Conservation (phyloP, 768 basidiomycete species). For the Inosperma sp. region DNA sequence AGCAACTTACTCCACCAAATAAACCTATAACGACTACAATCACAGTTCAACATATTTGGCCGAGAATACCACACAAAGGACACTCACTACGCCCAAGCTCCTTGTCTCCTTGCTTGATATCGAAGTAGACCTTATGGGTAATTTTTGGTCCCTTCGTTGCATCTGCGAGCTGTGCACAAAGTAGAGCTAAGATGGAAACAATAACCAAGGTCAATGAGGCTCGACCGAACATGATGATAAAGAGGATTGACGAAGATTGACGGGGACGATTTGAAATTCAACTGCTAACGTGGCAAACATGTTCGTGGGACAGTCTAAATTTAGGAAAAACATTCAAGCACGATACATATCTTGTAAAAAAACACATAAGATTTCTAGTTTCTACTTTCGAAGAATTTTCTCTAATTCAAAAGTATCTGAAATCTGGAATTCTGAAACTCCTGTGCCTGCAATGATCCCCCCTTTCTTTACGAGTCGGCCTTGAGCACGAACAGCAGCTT, state of each 20-base stretch:
- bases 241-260: conserved; percentile 8
- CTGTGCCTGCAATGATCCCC: conserved; percentile 67
- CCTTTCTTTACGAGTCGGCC: conserved; percentile 77
- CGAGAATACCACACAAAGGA: conserved; percentile 8
- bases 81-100: conserved; percentile 72
- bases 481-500: conserved; percentile 74
- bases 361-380: background rate
- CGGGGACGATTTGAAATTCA: conserved; percentile 15
- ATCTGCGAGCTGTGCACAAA: conserved; percentile 68
- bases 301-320: background rate
- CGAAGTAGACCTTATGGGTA: conserved; percentile 92
- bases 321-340: no score
- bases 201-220: conserved; percentile 58
- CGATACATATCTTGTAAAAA: no score
- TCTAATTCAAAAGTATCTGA: conserved; percentile 59
- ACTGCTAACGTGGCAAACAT: background rate
- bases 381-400: conserved; percentile 40
- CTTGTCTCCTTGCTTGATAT: conserved; percentile 89
- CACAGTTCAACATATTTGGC: conserved; percentile 11
- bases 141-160: conserved; percentile 86
- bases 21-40: conserved; percentile 76
- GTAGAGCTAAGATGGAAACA: conserved; percentile 61
- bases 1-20: conserved; percentile 70
- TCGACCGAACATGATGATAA: conserved; percentile 53
- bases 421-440: conserved; percentile 75